Percentiles rank a stretch among this genome's conserved stretches.
phyloP scores from a whole-genome alignment of 2,329 filamentous ascomycete species.

The Aspergillus spinulosporus region DNA sequence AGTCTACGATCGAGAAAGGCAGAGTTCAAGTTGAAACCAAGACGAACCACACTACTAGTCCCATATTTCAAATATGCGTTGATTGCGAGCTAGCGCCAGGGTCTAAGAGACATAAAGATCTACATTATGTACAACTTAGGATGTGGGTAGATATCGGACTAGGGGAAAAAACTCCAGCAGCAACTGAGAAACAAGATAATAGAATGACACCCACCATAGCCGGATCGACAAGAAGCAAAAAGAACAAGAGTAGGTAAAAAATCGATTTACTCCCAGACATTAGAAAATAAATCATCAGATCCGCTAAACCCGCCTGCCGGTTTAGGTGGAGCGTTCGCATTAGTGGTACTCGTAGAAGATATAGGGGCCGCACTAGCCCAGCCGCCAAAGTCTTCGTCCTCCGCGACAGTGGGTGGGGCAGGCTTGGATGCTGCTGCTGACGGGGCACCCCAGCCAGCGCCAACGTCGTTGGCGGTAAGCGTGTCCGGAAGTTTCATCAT shows the following conservation, averaged over 20 bases:
- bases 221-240: constrained; percentile 8
- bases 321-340: constrained; percentile 38
- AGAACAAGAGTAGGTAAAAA: constrained; percentile 25
- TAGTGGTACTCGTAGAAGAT: constrained; percentile 38
- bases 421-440: constrained; percentile 51
- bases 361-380: constrained; percentile 76
- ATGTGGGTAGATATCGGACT: neutral
- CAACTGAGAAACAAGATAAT: constrained; percentile 3
- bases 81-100: constrained; percentile 14
- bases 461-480: constrained; percentile 64
- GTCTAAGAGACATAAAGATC: constrained; percentile 18
- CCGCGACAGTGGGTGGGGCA: constrained; percentile 65
- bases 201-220: constrained; percentile 15
- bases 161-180: constrained; percentile 7
- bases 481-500: constrained; percentile 47
- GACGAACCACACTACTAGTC: neutral
- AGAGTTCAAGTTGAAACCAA: neutral
- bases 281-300: constrained; percentile 84
- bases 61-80: neutral
- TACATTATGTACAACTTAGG: constrained; percentile 12
- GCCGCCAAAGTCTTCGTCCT: constrained; percentile 93
- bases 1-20: neutral
- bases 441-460: constrained; percentile 69
- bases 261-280: constrained; percentile 76
- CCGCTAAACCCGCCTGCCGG: constrained; percentile 62